phyloP scores from a whole-genome alignment of 2,329 filamentous ascomycete genomes.

The Phoma herbarum region DNA sequence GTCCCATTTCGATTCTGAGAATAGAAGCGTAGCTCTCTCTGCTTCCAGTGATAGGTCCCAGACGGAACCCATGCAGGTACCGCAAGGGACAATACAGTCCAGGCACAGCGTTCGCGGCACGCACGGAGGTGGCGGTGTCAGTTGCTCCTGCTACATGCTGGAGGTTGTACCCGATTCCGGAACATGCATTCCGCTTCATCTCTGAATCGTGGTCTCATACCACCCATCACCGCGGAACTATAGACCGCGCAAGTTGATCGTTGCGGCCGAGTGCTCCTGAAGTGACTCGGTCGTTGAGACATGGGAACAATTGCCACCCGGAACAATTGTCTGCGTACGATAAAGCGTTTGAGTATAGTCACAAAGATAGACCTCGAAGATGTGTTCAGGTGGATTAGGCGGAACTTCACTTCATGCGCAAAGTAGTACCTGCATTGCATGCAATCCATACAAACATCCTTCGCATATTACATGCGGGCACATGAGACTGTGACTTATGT shows the following conservation, averaged over 20 bases:
- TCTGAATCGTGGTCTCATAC: conserved; percentile 20
- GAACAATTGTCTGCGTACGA: background rate
- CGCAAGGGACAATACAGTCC: background rate
- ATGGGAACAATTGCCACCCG: background rate
- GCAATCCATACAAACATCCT: conserved; percentile 1
- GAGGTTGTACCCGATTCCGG: background rate
- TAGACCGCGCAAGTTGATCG: background rate
- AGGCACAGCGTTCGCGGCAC: conserved; percentile 7
- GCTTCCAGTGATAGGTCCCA: background rate
- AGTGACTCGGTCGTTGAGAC: background rate
- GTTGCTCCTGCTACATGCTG: conserved; percentile 3
- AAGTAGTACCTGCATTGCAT: conserved; percentile 5
- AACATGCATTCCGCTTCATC: conserved; percentile 11
- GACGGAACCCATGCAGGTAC: background rate
- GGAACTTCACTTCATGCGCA: background rate
- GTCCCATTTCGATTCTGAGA: background rate
- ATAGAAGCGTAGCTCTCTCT: background rate
- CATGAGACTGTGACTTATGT: conserved; percentile 20
- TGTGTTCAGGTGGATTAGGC: background rate
- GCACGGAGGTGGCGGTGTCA: conserved; percentile 21
- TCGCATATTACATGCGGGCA: conserved; percentile 6
- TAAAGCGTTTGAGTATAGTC: too few relatives aligned
- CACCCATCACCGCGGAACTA: background rate
- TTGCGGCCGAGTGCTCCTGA: background rate
- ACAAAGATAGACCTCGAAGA: background rate